These are phyloP conservation scores for Citropsis articulata DNA, from an alignment of 345 rosid genomes.

Conservation along the genomic window DNA sequence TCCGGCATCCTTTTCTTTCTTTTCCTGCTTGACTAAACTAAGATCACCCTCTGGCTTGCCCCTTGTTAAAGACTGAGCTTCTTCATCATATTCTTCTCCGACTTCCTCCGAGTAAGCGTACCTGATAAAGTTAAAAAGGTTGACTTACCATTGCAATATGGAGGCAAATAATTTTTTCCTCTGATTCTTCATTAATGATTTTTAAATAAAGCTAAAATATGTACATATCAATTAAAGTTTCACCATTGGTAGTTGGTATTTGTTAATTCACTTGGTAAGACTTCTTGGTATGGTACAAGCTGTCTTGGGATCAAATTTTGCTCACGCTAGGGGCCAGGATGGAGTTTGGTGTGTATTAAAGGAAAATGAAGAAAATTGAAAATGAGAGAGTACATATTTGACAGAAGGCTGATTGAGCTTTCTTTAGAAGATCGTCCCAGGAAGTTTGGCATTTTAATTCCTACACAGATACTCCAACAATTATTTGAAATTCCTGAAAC, in stretches of 20 bases:
- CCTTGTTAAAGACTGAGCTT: constrained; percentile 62
- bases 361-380: not conserved
- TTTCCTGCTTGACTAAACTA: constrained; percentile 64
- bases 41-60: constrained; percentile 67
- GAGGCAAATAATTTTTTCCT: not conserved
- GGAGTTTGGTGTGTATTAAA: not conserved
- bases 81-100: constrained; percentile 65
- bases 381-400: not conserved
- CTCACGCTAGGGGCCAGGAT: not conserved
- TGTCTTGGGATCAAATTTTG: not conserved
- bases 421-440: not conserved
- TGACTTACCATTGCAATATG: not conserved
- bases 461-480: not conserved
- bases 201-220: not conserved
- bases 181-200: not conserved
- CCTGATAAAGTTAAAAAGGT: constrained; percentile 30
- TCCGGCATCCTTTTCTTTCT: constrained; percentile 40
- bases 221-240: not conserved
- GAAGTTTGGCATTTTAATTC: not conserved
- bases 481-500: not conserved
- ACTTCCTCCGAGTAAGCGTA: constrained; percentile 78
- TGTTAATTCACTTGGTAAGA: too few relatives aligned
- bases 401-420: not conserved
- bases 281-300: not conserved
- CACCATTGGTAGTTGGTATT: not conserved